Evolutionary conservation across 2,329 filamentous ascomycete species (phyloP).

Genomic region (Fonsecaea multimorphosa): DNA sequence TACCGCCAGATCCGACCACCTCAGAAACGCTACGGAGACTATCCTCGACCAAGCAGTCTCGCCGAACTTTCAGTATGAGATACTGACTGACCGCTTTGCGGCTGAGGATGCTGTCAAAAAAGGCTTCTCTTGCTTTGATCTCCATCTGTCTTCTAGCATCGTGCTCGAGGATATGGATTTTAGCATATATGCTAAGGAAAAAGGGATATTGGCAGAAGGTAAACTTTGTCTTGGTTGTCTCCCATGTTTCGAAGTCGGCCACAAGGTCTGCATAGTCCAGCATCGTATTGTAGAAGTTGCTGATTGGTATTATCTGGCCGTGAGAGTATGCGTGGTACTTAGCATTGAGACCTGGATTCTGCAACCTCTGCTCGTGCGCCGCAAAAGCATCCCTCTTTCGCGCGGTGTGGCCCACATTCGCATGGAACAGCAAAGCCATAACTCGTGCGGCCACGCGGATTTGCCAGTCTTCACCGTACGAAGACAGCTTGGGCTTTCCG

Average conservation of each 20-base stretch:
- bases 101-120: slow-evolving; percentile 85
- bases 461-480: slow-evolving; percentile 88
- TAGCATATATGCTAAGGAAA: slow-evolving; percentile 87
- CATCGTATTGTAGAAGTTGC: slow-evolving; percentile 84
- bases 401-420: slow-evolving; percentile 67
- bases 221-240: slow-evolving; percentile 74
- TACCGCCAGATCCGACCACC: slow-evolving; percentile 77
- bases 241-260: slow-evolving; percentile 87
- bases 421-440: slow-evolving; percentile 79
- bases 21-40: slow-evolving; percentile 84
- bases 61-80: slow-evolving; percentile 75
- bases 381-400: slow-evolving; percentile 48
- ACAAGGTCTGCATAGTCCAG: slow-evolving; percentile 86
- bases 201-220: slow-evolving; percentile 93
- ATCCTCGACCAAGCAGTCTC: slow-evolving; percentile 66
- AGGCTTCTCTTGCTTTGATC: slow-evolving; percentile 83
- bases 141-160: slow-evolving; percentile 90
- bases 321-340: slow-evolving; percentile 56
- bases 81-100: slow-evolving; percentile 76
- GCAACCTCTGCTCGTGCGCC: slow-evolving; percentile 42
- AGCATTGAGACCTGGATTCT: slow-evolving; percentile 48
- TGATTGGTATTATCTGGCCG: slow-evolving; percentile 76
- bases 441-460: slow-evolving; percentile 79
- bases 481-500: slow-evolving; percentile 55
- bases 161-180: slow-evolving; percentile 87